Conservation (phyloP, 108 stramenopile species). For the Cylindrotheca fusiformis region DNA sequence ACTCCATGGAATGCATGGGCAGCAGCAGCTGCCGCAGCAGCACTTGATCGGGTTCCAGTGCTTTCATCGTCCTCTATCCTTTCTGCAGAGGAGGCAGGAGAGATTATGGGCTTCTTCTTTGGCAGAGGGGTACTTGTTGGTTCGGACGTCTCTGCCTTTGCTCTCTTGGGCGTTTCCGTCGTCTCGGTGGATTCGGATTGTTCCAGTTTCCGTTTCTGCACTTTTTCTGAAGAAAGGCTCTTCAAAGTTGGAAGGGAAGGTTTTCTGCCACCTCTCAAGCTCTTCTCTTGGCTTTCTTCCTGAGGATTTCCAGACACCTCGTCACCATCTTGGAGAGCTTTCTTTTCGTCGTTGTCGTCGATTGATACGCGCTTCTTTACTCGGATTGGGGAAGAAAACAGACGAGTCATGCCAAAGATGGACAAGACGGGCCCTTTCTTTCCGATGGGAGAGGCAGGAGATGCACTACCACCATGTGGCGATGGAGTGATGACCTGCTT, state of each 20-base stretch:
- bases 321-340: too few species aligned
- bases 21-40: too few species aligned
- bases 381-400: slow-evolving; percentile 16
- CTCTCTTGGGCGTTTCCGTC: not conserved
- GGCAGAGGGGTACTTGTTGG: not conserved
- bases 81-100: slow-evolving; percentile 17
- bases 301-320: not conserved
- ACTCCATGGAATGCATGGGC: slow-evolving; percentile 4
- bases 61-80: slow-evolving; percentile 15
- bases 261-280: too few species aligned
- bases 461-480: not conserved
- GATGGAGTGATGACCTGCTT: slow-evolving; percentile 19
- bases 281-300: not conserved
- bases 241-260: not conserved
- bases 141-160: not conserved
- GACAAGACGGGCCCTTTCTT: slow-evolving; percentile 14
- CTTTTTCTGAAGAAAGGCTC: not conserved
- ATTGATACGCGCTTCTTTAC: too few species aligned
- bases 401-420: slow-evolving; percentile 17
- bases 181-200: too few species aligned
- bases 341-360: too few species aligned
- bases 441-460: not conserved
- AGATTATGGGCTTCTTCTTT: slow-evolving; percentile 18
- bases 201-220: not conserved
- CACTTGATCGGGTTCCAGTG: not conserved